Conservation (phyloP, 2,329 filamentous ascomycete species). For the Colletotrichum australisinense region DNA sequence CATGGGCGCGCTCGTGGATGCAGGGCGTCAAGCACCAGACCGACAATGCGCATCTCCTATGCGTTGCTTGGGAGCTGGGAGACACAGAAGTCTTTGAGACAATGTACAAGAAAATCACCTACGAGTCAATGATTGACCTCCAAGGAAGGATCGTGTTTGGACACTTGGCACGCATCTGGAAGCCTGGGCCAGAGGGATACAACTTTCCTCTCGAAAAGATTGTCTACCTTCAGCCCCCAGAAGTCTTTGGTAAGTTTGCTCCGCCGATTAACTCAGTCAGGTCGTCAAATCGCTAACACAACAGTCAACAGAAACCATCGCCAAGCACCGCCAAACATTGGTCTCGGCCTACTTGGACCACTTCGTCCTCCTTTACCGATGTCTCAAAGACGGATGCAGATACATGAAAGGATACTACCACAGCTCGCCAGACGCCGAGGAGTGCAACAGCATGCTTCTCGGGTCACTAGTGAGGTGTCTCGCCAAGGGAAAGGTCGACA, state of each 20-base stretch:
- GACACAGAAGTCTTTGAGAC: conserved; percentile 24
- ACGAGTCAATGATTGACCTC: conserved; percentile 22
- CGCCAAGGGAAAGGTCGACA: conserved; percentile 28
- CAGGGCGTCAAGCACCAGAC: conserved; percentile 1
- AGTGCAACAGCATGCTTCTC: conserved; percentile 34
- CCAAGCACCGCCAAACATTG: conserved; percentile 15
- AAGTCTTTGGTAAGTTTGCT: conserved; percentile 18
- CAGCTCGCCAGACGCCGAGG: conserved; percentile 30
- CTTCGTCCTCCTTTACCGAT: conserved; percentile 30
- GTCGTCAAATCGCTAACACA: not conserved
- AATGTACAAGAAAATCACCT: conserved; percentile 30
- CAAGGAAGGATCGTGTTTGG: conserved; percentile 27
- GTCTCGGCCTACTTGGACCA: conserved; percentile 24
- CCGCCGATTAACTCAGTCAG: not conserved
- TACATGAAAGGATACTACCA: conserved; percentile 35
- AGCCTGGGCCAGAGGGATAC: conserved; percentile 28
- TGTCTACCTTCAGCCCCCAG: conserved; percentile 20
- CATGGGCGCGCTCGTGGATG: conserved; percentile 39
- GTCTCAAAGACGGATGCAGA: conserved; percentile 30
- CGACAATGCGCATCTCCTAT: conserved; percentile 17
- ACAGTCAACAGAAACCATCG: conserved; percentile 11
- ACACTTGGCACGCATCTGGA: conserved; percentile 18
- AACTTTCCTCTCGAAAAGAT: conserved; percentile 28
- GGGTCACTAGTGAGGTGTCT: conserved; percentile 25
- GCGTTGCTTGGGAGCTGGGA: conserved; percentile 35